phyloP scores from a whole-genome alignment of 495 filamentous ascomycete genomes.

The Glarea lozoyensis region DNA sequence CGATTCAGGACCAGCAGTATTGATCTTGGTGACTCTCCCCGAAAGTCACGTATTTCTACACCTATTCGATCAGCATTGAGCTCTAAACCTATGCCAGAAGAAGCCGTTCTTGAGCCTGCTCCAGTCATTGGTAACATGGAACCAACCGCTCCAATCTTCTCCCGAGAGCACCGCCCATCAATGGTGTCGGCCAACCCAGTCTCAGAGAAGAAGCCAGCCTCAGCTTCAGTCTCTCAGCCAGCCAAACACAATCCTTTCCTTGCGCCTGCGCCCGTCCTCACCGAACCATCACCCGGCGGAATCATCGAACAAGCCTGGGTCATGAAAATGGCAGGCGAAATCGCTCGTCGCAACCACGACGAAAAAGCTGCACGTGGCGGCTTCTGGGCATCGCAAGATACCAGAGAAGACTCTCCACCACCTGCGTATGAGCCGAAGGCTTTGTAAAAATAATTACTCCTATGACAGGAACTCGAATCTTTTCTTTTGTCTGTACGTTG shows the following conservation, averaged over 20 bases:
- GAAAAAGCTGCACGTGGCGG: conserved; percentile 41
- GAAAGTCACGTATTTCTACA: conserved; percentile 4
- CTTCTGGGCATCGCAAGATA: conserved; percentile 35
- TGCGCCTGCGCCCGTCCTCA: conserved; percentile 2
- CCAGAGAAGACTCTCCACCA: conserved; percentile 47
- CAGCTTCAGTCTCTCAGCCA: conserved; percentile 12
- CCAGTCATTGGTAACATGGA: conserved; percentile 2
- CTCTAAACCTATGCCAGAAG: conserved; percentile 11
- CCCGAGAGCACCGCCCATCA: conserved; percentile 6
- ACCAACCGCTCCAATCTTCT: neutral
- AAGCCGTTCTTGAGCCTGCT: conserved; percentile 5
- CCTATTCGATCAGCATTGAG: conserved; percentile 3
- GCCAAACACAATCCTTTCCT: conserved; percentile 4
- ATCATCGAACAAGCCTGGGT: conserved; percentile 82
- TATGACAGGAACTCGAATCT: neutral
- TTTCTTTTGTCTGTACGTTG: conserved; percentile 4
- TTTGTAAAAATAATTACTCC: neutral
- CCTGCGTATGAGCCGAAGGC: conserved; percentile 44
- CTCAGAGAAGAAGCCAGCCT: neutral
- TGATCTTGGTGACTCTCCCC: conserved; percentile 18
- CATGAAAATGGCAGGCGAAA: conserved; percentile 83
- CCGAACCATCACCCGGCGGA: conserved; percentile 25
- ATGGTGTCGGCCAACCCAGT: neutral
- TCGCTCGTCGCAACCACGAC: conserved; percentile 78
- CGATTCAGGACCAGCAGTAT: conserved; percentile 27